Evolutionary conservation across 2,329 filamentous ascomycete genomes (phyloP).

Genomic region (Meredithiella fracta): DNA sequence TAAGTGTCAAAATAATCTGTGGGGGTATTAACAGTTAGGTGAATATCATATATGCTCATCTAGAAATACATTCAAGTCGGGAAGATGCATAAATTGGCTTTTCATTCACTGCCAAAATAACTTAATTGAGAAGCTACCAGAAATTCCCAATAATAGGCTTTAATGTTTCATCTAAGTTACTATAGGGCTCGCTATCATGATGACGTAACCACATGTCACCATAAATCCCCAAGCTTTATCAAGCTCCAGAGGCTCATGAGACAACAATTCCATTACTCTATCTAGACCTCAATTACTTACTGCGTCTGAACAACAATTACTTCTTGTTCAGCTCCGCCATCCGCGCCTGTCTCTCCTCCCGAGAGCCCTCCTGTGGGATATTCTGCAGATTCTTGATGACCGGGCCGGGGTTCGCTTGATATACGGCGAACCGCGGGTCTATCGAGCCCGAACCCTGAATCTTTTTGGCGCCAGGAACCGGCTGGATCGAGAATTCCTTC

Average conservation of each 20-base stretch:
- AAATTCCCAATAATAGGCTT: too few relatives aligned
- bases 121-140: too few relatives aligned
- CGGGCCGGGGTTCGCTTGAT: slow-evolving; percentile 41
- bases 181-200: not conserved
- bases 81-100: too few relatives aligned
- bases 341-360: slow-evolving; percentile 51
- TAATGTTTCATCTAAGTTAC: too few relatives aligned
- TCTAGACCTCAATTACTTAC: not conserved
- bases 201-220: slow-evolving; percentile 1
- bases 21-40: too few relatives aligned
- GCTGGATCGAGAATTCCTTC: slow-evolving; percentile 30
- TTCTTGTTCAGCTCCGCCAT: slow-evolving; percentile 49
- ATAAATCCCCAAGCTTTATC: not conserved
- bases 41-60: too few relatives aligned
- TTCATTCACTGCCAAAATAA: too few relatives aligned
- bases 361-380: slow-evolving; percentile 40
- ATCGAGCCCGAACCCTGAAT: slow-evolving; percentile 18
- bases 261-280: not conserved
- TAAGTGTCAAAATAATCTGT: too few relatives aligned
- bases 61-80: too few relatives aligned
- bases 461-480: slow-evolving; percentile 22
- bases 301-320: slow-evolving; percentile 16
- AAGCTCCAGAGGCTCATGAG: not conserved
- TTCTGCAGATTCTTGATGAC: slow-evolving; percentile 35
- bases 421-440: slow-evolving; percentile 33